Base-by-base conservation (phyloP, 2,329 filamentous ascomycete genomes). In the Penicillium glabrum region DNA sequence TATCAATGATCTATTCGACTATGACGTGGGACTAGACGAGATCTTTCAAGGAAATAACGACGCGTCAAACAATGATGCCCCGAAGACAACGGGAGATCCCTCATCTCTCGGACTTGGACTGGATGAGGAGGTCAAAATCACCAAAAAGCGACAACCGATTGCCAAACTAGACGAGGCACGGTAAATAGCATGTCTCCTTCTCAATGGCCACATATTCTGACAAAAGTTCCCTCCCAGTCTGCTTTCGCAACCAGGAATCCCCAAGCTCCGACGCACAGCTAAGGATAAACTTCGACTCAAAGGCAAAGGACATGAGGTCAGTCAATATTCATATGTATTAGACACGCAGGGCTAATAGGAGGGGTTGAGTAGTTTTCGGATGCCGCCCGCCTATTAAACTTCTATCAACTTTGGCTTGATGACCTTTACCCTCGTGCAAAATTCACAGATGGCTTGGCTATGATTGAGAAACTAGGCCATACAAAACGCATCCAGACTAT, bases 331-430 rank as follows among this genome's bases (percentile, higher is more conserved):
- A 13, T 49, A 43, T 60, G 51, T 53, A 27, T 7, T 2, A 2
- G 5, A 10, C 3, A 33, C 3, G n/a, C 11, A 39, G 4, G 47
- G 11, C 49, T 51, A 45, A 51, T 9, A 23, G 13, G 26, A 44
- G 13, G 5, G 9, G 10, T 24, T 39, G 21, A 5, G n/a, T 53
- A 93, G 87, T 98, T 95, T 75, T 88, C 89, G 19, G 95, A 99
- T 70, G 86, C 92, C 11, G 84, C 88, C 0, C 86, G 87, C 16
- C 82, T 99, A 24, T 82, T 99, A 47, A 91, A 90, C 24, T 90
- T 96, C 71, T 99, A 98, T 71, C 95, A 98, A 72, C 76, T 96
- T 54, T 99, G 95, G 95, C 88, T 99, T 2, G 93, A 99, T 75
- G 92, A 97, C 69, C 81, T 99, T 13, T 99, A 93, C 69, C 95